Evolutionary conservation across 2,329 filamentous ascomycete genomes (phyloP), one percentile per base, ranked within the genome.

Genomic region (Cadophora malorum): DNA sequence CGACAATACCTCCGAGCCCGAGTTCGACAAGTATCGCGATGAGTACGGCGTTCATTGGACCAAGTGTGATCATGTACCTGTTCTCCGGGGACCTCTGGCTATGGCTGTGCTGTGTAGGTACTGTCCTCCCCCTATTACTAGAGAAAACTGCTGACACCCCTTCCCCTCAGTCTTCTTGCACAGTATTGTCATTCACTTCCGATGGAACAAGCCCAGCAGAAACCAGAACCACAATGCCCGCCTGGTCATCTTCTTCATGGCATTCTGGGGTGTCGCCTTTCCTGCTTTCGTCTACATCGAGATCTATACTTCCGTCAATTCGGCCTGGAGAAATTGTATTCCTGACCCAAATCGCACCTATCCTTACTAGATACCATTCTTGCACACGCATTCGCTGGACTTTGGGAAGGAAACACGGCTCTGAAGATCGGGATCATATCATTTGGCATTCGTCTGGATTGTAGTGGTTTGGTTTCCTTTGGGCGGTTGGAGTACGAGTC

Each of bases 401-500:
- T 53, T 53, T 38, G 31, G 45, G 60, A 38, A 33, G 45, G 45
- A 52, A 63, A 63, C 25, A 38, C 38, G 21, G 25, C 35, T 52
- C 47, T 52, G 60, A 21, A 16, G 60, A 38, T 38, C n/a, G 38
- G 31, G 55, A 58, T 58, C 33, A 41, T 33, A 35, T 35, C 23
- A 53, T 28, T 14, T 49, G 23, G 31, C 47, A 63, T 28, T 41
- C 31, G 31, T 63, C 47, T 52, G 47, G 47, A 35, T 52, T 63
- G 60, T 53, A 63, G 21, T 63, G 60, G n/a, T 25, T 25, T 62
- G 50, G n/a, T n/a, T 25, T 53, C 16, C 60, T 53, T 52, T 25
- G n/a, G 47, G n/a, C 31, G 45, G 41, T 38, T 53, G 47, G 45
- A 53, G 60, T 63, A 63, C 47, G 31, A 19, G 38, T 23, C 47